These are phyloP conservation scores for Peribolospora baueri DNA, from an alignment of 768 basidiomycete genomes.

Conservation along the genomic window DNA sequence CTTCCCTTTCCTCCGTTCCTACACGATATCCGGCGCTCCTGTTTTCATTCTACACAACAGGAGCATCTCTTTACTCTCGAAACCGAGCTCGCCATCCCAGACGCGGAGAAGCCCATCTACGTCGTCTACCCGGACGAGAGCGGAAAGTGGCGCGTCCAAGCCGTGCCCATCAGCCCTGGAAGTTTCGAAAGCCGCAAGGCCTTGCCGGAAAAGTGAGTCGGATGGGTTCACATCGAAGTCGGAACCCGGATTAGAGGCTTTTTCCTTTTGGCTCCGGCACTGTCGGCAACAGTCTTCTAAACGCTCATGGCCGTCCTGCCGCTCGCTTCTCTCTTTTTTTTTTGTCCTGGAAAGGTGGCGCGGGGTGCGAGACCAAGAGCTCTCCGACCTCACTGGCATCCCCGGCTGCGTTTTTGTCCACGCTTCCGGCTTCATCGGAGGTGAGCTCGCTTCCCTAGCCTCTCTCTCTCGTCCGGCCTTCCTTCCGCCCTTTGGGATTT, in stretches of 20 bases:
- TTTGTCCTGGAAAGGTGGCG: constrained; percentile 34
- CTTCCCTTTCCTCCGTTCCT: not conserved
- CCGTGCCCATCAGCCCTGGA: constrained; percentile 54
- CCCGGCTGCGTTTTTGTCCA: constrained; percentile 76
- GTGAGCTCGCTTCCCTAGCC: constrained; percentile 23
- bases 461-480: not conserved
- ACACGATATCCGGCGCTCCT: not conserved
- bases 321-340: not conserved
- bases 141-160: constrained; percentile 66
- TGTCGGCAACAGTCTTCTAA: not conserved
- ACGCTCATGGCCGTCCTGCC: no score
- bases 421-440: constrained; percentile 90
- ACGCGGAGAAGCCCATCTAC: constrained; percentile 42
- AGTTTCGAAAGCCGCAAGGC: constrained; percentile 80
- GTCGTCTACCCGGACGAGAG: constrained; percentile 72
- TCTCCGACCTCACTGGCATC: constrained; percentile 49
- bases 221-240: no score
- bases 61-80: constrained; percentile 85
- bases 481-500: constrained; percentile 2
- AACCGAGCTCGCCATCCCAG: constrained; percentile 27
- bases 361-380: constrained; percentile 59
- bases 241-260: not conserved
- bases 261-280: not conserved
- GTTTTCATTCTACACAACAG: constrained; percentile 17
- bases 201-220: constrained; percentile 42